Evolutionary conservation across 164 flowering plant species (phyloP).

Genomic region (grape (Vitis vinifera)): DNA sequence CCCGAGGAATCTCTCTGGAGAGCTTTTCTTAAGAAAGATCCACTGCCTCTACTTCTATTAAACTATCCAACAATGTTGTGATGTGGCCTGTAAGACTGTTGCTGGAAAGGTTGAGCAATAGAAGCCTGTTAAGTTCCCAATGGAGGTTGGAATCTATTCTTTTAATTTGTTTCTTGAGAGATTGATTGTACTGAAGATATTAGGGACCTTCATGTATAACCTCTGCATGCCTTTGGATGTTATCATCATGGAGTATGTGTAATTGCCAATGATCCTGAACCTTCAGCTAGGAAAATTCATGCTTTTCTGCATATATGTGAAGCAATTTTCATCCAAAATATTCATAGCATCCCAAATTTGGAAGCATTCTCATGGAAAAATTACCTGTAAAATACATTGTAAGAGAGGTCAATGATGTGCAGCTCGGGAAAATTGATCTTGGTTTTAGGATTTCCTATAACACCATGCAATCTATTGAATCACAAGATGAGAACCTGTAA

Average conservation of each 20-base stretch:
- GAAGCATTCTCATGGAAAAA: not conserved
- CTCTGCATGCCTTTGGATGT: constrained; percentile 5
- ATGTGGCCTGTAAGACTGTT: constrained; percentile 12
- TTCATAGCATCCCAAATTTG: constrained; percentile 7
- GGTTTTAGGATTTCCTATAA: not conserved
- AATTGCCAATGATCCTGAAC: not conserved
- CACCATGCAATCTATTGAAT: constrained; percentile 14
- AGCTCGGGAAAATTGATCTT: not conserved
- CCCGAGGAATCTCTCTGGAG: constrained; percentile 10
- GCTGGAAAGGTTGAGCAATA: constrained; percentile 14
- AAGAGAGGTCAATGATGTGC: constrained; percentile 16
- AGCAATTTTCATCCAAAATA: not conserved
- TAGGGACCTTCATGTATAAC: not conserved
- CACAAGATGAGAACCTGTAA: constrained; percentile 9
- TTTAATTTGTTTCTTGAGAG: constrained; percentile 15
- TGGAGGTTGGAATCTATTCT: constrained; percentile 9
- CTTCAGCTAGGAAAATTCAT: too few relatives aligned
- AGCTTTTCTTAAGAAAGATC: constrained; percentile 21
- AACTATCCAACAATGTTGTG: constrained; percentile 10
- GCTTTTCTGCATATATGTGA: not conserved
- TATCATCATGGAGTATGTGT: not conserved
- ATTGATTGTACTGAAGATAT: not conserved
- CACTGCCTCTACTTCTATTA: constrained; percentile 7
- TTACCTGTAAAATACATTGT: constrained; percentile 10
- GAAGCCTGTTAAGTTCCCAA: constrained; percentile 9